phyloP scores from a whole-genome alignment of 495 filamentous ascomycete species.

The Penicillium antarcticum region DNA sequence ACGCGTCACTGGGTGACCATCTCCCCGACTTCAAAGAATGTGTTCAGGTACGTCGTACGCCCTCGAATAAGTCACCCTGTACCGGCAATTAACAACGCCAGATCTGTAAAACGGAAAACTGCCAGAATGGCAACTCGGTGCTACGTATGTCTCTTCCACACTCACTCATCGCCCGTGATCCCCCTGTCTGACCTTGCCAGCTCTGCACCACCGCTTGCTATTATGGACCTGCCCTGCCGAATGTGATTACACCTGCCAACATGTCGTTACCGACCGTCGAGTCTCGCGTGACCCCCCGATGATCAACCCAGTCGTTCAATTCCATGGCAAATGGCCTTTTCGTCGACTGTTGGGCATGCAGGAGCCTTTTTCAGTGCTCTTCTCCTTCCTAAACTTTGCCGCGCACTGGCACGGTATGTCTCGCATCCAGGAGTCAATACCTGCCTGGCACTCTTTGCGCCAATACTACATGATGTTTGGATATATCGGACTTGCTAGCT shows the following conservation, averaged over 20 bases:
- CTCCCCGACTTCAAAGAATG: slow-evolving; percentile 88
- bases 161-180: not conserved
- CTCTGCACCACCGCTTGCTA: slow-evolving; percentile 49
- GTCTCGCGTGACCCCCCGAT: slow-evolving; percentile 60
- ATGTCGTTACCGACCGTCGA: slow-evolving; percentile 79
- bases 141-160: slow-evolving; percentile 37
- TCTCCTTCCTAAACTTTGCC: slow-evolving; percentile 83
- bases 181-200: slow-evolving; percentile 23
- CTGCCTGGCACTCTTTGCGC: slow-evolving; percentile 68
- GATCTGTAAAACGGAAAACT: slow-evolving; percentile 83
- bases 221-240: slow-evolving; percentile 74
- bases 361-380: slow-evolving; percentile 89
- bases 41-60: slow-evolving; percentile 60
- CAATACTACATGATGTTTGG: slow-evolving; percentile 78
- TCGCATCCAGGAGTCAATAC: slow-evolving; percentile 65
- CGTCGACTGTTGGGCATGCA: slow-evolving; percentile 84
- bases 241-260: slow-evolving; percentile 98
- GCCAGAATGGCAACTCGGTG: slow-evolving; percentile 48
- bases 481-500: slow-evolving; percentile 77
- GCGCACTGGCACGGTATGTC: slow-evolving; percentile 81
- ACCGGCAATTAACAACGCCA: slow-evolving; percentile 34
- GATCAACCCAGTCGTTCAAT: slow-evolving; percentile 73
- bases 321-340: slow-evolving; percentile 99
- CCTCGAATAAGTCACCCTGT: not conserved
- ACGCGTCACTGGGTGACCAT: slow-evolving; percentile 79